Evolutionary conservation across 2,329 filamentous ascomycete species (phyloP), one percentile per base, ranked within the genome.

Genomic region (Fusarium musae): DNA sequence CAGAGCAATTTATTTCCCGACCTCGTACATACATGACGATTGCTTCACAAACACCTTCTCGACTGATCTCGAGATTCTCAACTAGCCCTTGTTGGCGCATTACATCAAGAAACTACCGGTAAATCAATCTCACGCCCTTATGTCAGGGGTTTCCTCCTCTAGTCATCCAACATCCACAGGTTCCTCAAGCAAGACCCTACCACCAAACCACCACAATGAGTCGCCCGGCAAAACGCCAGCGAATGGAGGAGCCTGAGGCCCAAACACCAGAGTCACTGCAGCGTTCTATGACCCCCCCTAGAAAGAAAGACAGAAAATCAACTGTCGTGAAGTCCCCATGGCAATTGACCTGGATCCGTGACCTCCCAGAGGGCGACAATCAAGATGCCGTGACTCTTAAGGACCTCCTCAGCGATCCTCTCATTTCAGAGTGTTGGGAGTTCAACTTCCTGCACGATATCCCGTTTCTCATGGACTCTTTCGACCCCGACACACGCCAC

Each of bases 321-420:
- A 11, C 70, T 23, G 32, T 78, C 3, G 76, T 90, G 30, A 79
- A 82, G 4, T 95, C 93, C 2, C 93, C 93, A 0, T 89, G 95
- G 73, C 90, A 90, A 64, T 87, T 96, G 19, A 95, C 92, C 0
- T 87, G 86, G 66, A 91, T 96, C 60, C 85, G 84, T 34, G 92
- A 93, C 75, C 83, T 95, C 1, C 85, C 90, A 4, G 80, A 84
- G 4, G 80, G 83, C 2, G 82, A 83, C 69, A 96, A 97, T 82
- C 82, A 85, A 30, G 93, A 92, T 79, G 86, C 93, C 0, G 81
- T 96, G 39, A 87, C 85, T 3, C 83, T 96, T 15, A 82, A 83
- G 9, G 92, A 94, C 65, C 86, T 97, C 10, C 85, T 97, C 3
- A 90, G 92, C 1, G 90, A 95, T 78, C 92, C 93, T 1, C 84